Percentiles rank a stretch among this genome's conserved stretches.
Evolutionary conservation across 2,329 filamentous ascomycete species (phyloP).

Genomic region (Fusarium sp.): DNA sequence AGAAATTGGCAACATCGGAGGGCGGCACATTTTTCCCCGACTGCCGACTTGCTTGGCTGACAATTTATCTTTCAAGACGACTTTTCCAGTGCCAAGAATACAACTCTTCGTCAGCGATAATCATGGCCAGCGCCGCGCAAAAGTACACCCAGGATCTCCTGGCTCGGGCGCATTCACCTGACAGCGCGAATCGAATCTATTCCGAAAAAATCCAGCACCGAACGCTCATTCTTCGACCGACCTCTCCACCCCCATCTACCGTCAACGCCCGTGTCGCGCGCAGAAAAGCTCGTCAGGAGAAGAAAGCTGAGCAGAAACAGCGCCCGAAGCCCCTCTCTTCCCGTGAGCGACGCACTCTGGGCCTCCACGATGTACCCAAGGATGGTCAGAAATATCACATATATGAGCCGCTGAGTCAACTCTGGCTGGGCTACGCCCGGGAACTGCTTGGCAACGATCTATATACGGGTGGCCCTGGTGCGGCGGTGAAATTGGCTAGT

Average conservation of each 20-base stretch:
- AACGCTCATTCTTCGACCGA: conserved; percentile 81
- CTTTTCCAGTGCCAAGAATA: not conserved
- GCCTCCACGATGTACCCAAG: conserved; percentile 80
- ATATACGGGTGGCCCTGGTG: conserved; percentile 65
- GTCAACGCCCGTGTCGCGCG: conserved; percentile 68
- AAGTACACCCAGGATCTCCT: conserved; percentile 74
- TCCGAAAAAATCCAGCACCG: conserved; percentile 86
- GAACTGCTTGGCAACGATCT: conserved; percentile 78
- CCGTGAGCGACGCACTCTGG: conserved; percentile 78
- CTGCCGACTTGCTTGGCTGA: conserved; percentile 5
- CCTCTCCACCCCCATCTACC: conserved; percentile 71
- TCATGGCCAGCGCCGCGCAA: conserved; percentile 53
- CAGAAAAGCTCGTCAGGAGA: conserved; percentile 59
- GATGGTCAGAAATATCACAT: conserved; percentile 73
- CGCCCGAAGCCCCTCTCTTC: conserved; percentile 80
- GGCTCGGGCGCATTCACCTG: conserved; percentile 80
- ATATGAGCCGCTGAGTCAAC: conserved; percentile 79
- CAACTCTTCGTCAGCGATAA: not conserved
- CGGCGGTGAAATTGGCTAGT: conserved; percentile 81
- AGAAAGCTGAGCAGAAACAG: conserved; percentile 60
- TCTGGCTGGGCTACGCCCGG: conserved; percentile 89
- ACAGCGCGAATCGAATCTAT: conserved; percentile 78
- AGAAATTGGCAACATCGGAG: conserved; percentile 24
- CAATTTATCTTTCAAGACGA: conserved; percentile 10
- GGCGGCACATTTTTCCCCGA: conserved; percentile 23